Evolutionary conservation across 2,329 filamentous ascomycete species (phyloP).

Genomic region (Chaetoscypha palmicola): DNA sequence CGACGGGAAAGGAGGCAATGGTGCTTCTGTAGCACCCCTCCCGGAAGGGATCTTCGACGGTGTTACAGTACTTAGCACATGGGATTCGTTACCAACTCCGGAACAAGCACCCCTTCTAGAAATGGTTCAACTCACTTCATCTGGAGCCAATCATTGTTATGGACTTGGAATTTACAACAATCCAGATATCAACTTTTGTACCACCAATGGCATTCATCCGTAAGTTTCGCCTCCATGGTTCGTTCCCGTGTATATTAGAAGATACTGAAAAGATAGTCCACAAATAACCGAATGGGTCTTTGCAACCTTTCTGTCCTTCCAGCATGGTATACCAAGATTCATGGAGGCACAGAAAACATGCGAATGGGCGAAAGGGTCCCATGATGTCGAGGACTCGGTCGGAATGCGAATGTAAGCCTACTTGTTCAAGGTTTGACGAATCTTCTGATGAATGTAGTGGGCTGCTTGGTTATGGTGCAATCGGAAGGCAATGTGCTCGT

Average conservation of each 20-base stretch:
- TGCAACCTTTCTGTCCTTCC: conserved; percentile 31
- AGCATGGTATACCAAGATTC: conserved; percentile 31
- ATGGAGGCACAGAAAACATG: conserved; percentile 27
- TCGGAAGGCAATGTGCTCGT: conserved; percentile 46
- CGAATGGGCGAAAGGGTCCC: conserved; percentile 22
- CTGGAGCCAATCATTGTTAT: conserved; percentile 39
- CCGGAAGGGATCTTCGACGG: conserved; percentile 32
- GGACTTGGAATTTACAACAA: conserved; percentile 32
- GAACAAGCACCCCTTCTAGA: conserved; percentile 33
- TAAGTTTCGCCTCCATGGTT: conserved; percentile 22
- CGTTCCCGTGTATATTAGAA: background rate
- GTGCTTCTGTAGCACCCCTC: conserved; percentile 7
- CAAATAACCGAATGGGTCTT: conserved; percentile 39
- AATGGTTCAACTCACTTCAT: conserved; percentile 39
- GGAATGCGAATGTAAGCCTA: background rate
- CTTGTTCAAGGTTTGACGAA: background rate
- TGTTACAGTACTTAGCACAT: conserved; percentile 35
- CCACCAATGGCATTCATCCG: conserved; percentile 38
- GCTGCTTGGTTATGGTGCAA: conserved; percentile 44
- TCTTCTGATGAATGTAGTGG: conserved; percentile 1
- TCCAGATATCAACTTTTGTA: conserved; percentile 34
- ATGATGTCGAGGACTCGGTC: conserved; percentile 1
- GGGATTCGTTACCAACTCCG: conserved; percentile 30
- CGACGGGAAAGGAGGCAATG: background rate
- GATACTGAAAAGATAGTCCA: conserved; percentile 22